Base-by-base conservation (phyloP, 2,329 filamentous ascomycete species). In the Lasiodiplodia sp. region DNA sequence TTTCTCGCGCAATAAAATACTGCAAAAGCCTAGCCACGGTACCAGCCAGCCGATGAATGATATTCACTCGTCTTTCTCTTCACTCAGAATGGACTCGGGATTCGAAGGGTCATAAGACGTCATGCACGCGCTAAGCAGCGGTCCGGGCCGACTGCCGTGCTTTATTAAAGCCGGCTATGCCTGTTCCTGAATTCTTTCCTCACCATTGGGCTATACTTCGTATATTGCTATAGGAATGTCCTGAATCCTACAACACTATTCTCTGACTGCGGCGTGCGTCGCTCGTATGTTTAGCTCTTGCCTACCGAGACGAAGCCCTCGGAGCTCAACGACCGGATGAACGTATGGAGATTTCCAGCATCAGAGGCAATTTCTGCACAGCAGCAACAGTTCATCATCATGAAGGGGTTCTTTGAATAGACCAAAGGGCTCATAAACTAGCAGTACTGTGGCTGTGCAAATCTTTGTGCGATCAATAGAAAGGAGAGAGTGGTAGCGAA, bases 171-270 rank as follows among this genome's bases (percentile, higher is more conserved):
- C 18, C n/a, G 44, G 44, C 44, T 47, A 47, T 47, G 44, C 44
- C 44, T 47, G 44, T 47, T 47, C 44, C 44, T 47, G 44, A 47
- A 47, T 21, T 14, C 18, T 47, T 18, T 31, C 28, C 51, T 49
- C 18, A 21, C 44, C 21, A 18, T 18, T 49, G 44, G 18, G 18
- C 44, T n/a, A 47, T 18, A 21, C 18, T 28, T 23, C 7, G 11
- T 16, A 28, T 12, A 31, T 14, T 25, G 28, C 4, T 11, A 7
- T 10, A 8, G 18, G 44, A 47, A 47, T 4, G 40, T 44, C 18
- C 16, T 16, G 14, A 18, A 44, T 12, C 1, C 1, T 31, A 1
- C 31, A 1, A 10, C 7, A 1, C 2, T 2, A 7, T 1, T 8
- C 10, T 6, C 31, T 31, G 7, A 31, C 31, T 34, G 31, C 31